These are phyloP conservation scores for Penicillium occitanis DNA, from an alignment of 2,329 filamentous ascomycete species.

Conservation along the genomic window DNA sequence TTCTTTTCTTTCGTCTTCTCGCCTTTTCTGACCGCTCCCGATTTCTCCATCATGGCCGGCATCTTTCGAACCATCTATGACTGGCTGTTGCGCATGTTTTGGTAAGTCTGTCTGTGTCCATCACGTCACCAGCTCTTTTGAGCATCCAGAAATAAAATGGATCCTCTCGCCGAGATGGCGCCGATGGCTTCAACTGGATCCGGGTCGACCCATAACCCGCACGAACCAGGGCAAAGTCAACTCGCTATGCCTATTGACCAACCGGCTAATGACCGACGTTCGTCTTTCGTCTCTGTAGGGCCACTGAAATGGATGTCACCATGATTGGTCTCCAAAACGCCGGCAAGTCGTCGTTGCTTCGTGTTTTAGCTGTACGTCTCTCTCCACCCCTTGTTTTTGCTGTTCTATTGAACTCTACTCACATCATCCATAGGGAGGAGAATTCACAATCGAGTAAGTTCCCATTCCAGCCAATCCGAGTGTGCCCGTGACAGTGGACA, in stretches of 20 bases:
- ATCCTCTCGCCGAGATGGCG: slow-evolving; percentile 29
- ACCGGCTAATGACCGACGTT: slow-evolving; percentile 16
- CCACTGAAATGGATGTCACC: slow-evolving; percentile 99
- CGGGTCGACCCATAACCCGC: slow-evolving; percentile 34
- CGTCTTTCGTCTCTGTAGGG: slow-evolving; percentile 58
- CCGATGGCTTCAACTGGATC: slow-evolving; percentile 12
- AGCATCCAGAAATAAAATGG: slow-evolving; percentile 27
- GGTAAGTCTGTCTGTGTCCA: slow-evolving; percentile 61
- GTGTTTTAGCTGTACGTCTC: slow-evolving; percentile 84
- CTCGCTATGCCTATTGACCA: background rate
- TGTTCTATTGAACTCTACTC: background rate
- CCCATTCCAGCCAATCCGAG: slow-evolving; percentile 1
- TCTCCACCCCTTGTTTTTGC: background rate
- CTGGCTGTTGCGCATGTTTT: slow-evolving; percentile 96
- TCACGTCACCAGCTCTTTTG: background rate
- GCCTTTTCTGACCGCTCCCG: background rate
- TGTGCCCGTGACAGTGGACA: background rate
- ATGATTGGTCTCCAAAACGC: slow-evolving; percentile 99
- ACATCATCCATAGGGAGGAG: slow-evolving; percentile 70
- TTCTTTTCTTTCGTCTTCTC: slow-evolving; percentile 11
- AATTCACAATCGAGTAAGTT: slow-evolving; percentile 97
- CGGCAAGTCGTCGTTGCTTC: slow-evolving; percentile 91
- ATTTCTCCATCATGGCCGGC: slow-evolving; percentile 68
- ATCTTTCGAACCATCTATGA: slow-evolving; percentile 95
- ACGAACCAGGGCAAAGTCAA: slow-evolving; percentile 22